phyloP scores from a whole-genome alignment of 1,139 yeast genomes.

The Schwanniomyces etchellsii region DNA sequence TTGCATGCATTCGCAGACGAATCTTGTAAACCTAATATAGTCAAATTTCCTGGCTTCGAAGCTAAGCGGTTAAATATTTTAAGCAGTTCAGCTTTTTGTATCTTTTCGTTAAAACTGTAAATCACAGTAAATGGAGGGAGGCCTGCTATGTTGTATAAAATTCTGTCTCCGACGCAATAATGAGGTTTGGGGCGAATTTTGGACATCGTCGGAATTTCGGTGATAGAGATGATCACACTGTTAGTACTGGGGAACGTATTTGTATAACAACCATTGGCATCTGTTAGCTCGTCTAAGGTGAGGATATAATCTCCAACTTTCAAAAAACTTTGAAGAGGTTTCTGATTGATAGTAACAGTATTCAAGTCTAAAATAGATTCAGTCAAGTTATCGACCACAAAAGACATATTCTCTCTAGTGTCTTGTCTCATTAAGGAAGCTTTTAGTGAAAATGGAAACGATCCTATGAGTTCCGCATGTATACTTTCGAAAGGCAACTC shows the following conservation, averaged over 20 bases:
- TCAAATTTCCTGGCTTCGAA: conserved; percentile 68
- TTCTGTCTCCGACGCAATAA: conserved; percentile 90
- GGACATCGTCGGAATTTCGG: conserved; percentile 69
- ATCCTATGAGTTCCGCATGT: conserved; percentile 51
- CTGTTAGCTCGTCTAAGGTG: conserved; percentile 51
- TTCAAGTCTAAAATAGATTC: conserved; percentile 12
- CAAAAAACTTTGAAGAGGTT: conserved; percentile 7
- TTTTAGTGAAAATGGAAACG: conserved; percentile 57
- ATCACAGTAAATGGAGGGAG: conserved; percentile 71
- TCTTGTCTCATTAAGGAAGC: conserved; percentile 44
- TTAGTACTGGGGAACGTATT: conserved; percentile 32
- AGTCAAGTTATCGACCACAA: conserved; percentile 11
- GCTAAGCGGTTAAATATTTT: conserved; percentile 65
- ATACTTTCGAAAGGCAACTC: conserved; percentile 41
- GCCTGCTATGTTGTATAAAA: conserved; percentile 72
- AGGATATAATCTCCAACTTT: conserved; percentile 51
- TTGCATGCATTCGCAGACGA: conserved; percentile 67
- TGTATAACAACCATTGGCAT: conserved; percentile 65
- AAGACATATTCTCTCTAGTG: conserved; percentile 13
- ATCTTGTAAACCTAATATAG: conserved; percentile 68
- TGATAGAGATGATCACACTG: conserved; percentile 46
- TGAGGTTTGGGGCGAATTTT: conserved; percentile 32
- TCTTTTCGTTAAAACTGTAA: conserved; percentile 64
- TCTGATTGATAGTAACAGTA: conserved; percentile 6
- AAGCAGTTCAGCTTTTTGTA: conserved; percentile 55